Evolutionary conservation across 768 basidiomycete genomes (phyloP), one percentile per base, ranked within the genome.

Genomic region (Lactarius vividus): DNA sequence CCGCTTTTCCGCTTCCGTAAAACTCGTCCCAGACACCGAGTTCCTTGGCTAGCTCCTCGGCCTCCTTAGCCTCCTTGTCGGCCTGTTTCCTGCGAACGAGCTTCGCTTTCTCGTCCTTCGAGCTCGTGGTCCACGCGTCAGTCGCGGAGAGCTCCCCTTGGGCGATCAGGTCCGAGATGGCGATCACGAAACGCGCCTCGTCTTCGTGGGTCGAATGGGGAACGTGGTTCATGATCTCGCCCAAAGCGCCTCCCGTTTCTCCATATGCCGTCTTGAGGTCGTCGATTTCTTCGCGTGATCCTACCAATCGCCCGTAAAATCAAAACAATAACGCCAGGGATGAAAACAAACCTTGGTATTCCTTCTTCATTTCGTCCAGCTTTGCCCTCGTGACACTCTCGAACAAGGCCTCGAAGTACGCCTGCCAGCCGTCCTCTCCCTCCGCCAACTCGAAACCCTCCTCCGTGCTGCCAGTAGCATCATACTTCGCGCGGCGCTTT

Each of bases 21-120:
- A 94, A 94, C 71, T 94, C 92, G 63, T 97, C 94, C 93, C 94
- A 96, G 11, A 97, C 91, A 2, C 94, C 95, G 18, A 98, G 77
- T 68, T 93, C 92, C 70, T 87, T 92, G 6, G 95, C 95, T 49
- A 88, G 77, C 23, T 84, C 80, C 75, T 93, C 95, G 4, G 95
- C 95, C 71, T 96, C 93, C 62, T 79, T 78, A 2, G 92, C 92
- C 75, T 96, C 94, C 74, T 88, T 89, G 67, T 87, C 81, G 1
- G 86, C 84, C 71, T 85, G 83, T 75, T 90, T 92, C 79, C 82
- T 83, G 53, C 95, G 83, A 23, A 86, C 83, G 69, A 88, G 82
- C 69, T 82, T 86, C 5, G 87, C 87, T 76, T 92, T 93, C 76
- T 90, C 85, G 73, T 98, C 94, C 73, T 85, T 89, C 39, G 86